A percentile compares a stretch with the other conserved stretches of the same genome.
These are phyloP conservation scores for Asterella californica DNA, from an alignment of 225 moss, liverwort and hornwort genomes.

Conservation along the genomic window DNA sequence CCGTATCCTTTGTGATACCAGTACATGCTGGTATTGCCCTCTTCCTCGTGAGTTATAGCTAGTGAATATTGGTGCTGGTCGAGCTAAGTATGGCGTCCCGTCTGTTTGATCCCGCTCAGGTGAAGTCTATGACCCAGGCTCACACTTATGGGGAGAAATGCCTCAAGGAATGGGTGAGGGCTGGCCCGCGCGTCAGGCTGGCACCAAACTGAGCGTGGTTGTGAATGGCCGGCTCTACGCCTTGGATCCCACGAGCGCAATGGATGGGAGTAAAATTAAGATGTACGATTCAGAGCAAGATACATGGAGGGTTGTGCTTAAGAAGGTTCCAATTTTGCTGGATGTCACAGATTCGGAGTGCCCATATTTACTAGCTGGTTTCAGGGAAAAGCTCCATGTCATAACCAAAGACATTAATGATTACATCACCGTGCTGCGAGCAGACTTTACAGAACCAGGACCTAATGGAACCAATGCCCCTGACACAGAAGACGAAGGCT, in stretches of 20 bases:
- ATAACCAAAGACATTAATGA: conserved; percentile 90
- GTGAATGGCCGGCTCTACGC: conserved; percentile 90
- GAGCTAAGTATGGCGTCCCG: neutral
- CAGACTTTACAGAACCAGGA: conserved; percentile 62
- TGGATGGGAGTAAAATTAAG: conserved; percentile 98
- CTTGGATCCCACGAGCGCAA: conserved; percentile 86
- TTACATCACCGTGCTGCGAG: conserved; percentile 73
- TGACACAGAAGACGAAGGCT: conserved; percentile 56
- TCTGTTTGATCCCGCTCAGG: conserved; percentile 29
- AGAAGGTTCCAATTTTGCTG: conserved; percentile 87
- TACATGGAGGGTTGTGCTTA: conserved; percentile 85
- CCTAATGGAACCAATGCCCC: conserved; percentile 16
- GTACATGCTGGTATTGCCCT: neutral
- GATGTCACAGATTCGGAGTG: conserved; percentile 92
- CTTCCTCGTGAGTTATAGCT: neutral
- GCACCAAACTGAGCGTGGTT: conserved; percentile 92
- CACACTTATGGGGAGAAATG: conserved; percentile 85
- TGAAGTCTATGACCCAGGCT: conserved; percentile 78
- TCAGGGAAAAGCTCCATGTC: conserved; percentile 85
- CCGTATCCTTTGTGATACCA: neutral
- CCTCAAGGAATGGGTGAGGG: conserved; percentile 95
- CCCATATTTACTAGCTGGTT: conserved; percentile 87
- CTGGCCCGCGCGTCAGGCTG: conserved; percentile 96
- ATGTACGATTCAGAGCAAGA: conserved; percentile 94
- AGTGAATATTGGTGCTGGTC: neutral